Conservation (phyloP, 1,284 basidiomycete genomes). For the Ustilago bromivora region DNA sequence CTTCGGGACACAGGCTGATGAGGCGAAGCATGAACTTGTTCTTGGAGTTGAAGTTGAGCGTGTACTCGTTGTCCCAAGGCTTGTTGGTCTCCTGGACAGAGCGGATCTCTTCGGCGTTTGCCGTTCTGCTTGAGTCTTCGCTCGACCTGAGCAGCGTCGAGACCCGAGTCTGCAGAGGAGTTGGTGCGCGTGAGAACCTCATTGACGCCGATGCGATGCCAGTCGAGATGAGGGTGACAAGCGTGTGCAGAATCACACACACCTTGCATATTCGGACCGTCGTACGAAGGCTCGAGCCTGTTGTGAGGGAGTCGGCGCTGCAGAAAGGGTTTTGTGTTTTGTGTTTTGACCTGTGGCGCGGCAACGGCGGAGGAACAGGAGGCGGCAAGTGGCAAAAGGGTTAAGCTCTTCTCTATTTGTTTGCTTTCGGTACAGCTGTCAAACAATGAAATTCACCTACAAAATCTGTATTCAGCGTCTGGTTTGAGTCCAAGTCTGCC, state of each 20-base stretch:
- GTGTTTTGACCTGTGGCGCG: not conserved
- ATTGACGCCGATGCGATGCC: slow-evolving; percentile 73
- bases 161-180: slow-evolving; percentile 71
- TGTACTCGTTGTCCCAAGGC: slow-evolving; percentile 70
- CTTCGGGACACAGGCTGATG: slow-evolving; percentile 17
- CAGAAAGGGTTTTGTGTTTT: not conserved
- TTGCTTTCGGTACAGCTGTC: slow-evolving; percentile 4
- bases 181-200: slow-evolving; percentile 74
- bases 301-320: not conserved
- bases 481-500: not conserved
- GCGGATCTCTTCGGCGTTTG: slow-evolving; percentile 73
- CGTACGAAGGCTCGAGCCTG: slow-evolving; percentile 3
- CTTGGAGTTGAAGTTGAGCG: slow-evolving; percentile 75
- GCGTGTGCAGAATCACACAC: not conserved
- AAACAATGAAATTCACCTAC: not conserved
- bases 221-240: slow-evolving; percentile 71
- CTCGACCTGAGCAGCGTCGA: slow-evolving; percentile 73
- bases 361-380: not conserved
- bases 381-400: slow-evolving; percentile 1
- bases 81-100: slow-evolving; percentile 62
- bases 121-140: slow-evolving; percentile 73
- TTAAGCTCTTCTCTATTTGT: not conserved
- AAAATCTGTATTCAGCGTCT: not conserved
- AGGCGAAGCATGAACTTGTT: slow-evolving; percentile 77
- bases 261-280: not conserved